A percentile compares a stretch with the other conserved stretches of the same genome.
Evolutionary conservation across 345 rosid species (phyloP).

Genomic region (Cardamine resedifolia): DNA sequence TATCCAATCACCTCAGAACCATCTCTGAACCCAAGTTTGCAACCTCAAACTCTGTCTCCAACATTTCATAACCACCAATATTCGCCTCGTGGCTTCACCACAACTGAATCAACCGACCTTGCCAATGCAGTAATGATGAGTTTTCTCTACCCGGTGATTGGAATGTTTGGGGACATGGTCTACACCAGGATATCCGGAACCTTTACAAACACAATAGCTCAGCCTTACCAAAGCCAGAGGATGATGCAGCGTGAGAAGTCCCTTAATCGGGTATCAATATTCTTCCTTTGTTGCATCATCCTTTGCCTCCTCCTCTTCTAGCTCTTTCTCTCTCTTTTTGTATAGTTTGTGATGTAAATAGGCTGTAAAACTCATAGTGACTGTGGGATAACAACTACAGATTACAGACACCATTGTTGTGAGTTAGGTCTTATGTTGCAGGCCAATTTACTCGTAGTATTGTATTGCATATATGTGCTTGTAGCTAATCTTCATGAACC

Average conservation of each 20-base stretch:
- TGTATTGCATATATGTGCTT: slow-evolving; percentile 16
- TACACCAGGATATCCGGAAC: slow-evolving; percentile 51
- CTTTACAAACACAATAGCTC: slow-evolving; percentile 50
- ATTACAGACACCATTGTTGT: not conserved
- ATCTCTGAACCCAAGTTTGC: slow-evolving; percentile 23
- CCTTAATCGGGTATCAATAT: slow-evolving; percentile 70
- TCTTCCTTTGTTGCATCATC: slow-evolving; percentile 69
- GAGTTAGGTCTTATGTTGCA: slow-evolving; percentile 9
- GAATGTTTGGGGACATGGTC: slow-evolving; percentile 66
- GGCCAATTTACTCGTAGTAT: slow-evolving; percentile 15
- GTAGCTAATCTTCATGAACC: slow-evolving; percentile 2
- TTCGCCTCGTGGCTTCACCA: slow-evolving; percentile 42
- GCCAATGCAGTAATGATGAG: slow-evolving; percentile 47
- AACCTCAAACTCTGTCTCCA: slow-evolving; percentile 27
- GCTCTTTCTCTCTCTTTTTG: slow-evolving; percentile 1
- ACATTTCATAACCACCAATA: slow-evolving; percentile 16
- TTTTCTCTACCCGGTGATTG: slow-evolving; percentile 50
- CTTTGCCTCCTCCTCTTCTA: slow-evolving; percentile 61
- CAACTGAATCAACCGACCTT: slow-evolving; percentile 42
- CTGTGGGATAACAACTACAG: slow-evolving; percentile 3
- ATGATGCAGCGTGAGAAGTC: slow-evolving; percentile 65
- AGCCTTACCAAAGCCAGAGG: slow-evolving; percentile 56
- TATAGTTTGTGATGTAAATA: slow-evolving; percentile 34
- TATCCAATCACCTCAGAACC: slow-evolving; percentile 13
- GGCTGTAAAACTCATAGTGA: slow-evolving; percentile 22